These are phyloP conservation scores for Blastobotrys muscicola DNA, from an alignment of 805 yeast genomes.

Conservation along the genomic window DNA sequence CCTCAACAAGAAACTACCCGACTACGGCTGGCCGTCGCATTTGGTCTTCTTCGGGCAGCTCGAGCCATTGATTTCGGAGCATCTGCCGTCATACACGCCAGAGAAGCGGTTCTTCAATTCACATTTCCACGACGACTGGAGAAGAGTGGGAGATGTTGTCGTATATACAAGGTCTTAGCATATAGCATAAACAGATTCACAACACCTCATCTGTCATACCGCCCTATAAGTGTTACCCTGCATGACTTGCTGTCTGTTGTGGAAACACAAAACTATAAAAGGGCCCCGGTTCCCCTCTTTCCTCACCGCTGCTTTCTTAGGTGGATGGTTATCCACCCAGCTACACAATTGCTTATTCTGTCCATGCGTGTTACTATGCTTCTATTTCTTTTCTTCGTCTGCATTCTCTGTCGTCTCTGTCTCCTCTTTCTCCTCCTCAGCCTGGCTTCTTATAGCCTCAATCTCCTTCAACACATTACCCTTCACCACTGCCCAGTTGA, in stretches of 20 bases:
- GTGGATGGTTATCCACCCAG: no score
- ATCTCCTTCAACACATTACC: slow-evolving; percentile 13
- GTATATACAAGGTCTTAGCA: slow-evolving; percentile 34
- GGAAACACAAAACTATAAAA: no score
- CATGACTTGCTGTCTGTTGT: no score
- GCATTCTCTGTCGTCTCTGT: background rate
- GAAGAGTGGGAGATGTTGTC: slow-evolving; percentile 71
- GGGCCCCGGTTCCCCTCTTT: no score
- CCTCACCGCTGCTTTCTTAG: no score
- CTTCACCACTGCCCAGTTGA: slow-evolving; percentile 55
- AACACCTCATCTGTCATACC: no score
- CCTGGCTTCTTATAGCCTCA: slow-evolving; percentile 3
- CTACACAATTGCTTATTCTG: no score
- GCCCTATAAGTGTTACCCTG: no score
- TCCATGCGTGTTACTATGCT: background rate
- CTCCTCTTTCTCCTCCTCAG: slow-evolving; percentile 7
- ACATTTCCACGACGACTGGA: slow-evolving; percentile 73
- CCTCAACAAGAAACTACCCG: slow-evolving; percentile 32
- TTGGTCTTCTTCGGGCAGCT: slow-evolving; percentile 63
- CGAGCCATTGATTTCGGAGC: slow-evolving; percentile 35
- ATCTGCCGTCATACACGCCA: slow-evolving; percentile 29
- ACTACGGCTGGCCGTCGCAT: slow-evolving; percentile 55
- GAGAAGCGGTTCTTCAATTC: slow-evolving; percentile 62
- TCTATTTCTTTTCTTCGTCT: background rate
- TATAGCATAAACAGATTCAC: background rate